Evolutionary conservation across 1,284 basidiomycete species (phyloP).

Genomic region (Puccinia coronata): DNA sequence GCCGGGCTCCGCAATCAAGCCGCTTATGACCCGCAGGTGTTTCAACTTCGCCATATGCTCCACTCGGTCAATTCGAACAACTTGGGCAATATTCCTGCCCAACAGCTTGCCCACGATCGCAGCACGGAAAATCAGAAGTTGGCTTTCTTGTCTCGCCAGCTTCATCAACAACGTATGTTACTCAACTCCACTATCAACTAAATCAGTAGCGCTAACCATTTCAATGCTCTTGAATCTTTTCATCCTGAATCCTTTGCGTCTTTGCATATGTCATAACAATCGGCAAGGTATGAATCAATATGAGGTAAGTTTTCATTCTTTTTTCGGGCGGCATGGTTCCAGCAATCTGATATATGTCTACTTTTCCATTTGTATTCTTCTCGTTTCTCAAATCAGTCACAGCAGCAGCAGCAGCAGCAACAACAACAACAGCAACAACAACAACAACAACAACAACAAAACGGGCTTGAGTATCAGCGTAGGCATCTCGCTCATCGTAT

Average conservation of each 20-base stretch:
- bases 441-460: slow-evolving; percentile 15
- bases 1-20: slow-evolving; percentile 9
- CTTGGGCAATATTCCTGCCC: slow-evolving; percentile 9
- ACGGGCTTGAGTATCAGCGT: slow-evolving; percentile 28
- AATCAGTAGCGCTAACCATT: neutral
- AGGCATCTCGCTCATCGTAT: neutral
- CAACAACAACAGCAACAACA: slow-evolving; percentile 16
- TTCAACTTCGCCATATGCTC: slow-evolving; percentile 29
- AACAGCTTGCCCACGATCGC: slow-evolving; percentile 27
- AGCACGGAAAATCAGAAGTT: slow-evolving; percentile 42
- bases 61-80: slow-evolving; percentile 19
- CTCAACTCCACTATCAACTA: slow-evolving; percentile 1
- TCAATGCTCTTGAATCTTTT: neutral
- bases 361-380: neutral
- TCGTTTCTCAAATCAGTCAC: neutral
- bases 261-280: slow-evolving; percentile 8
- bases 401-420: slow-evolving; percentile 5
- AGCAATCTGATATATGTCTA: neutral
- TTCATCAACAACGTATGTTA: slow-evolving; percentile 47
- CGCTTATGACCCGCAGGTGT: slow-evolving; percentile 15
- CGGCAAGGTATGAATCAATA: slow-evolving; percentile 28
- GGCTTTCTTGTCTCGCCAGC: slow-evolving; percentile 39
- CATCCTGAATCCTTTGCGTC: neutral
- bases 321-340: neutral
- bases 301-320: slow-evolving; percentile 20